Conservation (phyloP, 208 protist genomes). For the Endotrypanum monterogeii region DNA sequence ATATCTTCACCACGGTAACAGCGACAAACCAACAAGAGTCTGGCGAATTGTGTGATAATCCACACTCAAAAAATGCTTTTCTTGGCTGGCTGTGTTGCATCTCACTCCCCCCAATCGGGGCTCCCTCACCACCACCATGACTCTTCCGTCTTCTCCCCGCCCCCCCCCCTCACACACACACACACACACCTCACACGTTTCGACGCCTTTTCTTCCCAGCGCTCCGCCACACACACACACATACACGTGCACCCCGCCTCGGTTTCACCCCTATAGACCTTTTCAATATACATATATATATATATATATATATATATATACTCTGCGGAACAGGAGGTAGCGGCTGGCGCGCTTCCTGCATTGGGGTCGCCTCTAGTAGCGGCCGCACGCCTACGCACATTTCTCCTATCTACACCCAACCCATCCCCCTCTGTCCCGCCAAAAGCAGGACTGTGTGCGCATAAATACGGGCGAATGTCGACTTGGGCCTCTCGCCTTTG, state of each 20-base stretch:
- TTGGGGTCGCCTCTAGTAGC: neutral
- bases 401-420: neutral
- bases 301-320: too few relatives aligned
- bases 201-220: too few relatives aligned
- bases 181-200: too few relatives aligned
- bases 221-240: conserved; percentile 1
- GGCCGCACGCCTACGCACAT: neutral
- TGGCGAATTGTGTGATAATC: too few relatives aligned
- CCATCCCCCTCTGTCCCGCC: neutral
- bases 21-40: neutral
- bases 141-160: too few relatives aligned
- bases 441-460: neutral
- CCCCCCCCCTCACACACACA: too few relatives aligned
- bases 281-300: neutral
- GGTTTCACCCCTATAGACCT: neutral
- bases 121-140: too few relatives aligned
- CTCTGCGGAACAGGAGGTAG: too few relatives aligned
- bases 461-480: conserved; percentile 16
- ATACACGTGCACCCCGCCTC: neutral
- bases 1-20: neutral
- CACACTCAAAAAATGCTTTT: too few relatives aligned
- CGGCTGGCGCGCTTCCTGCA: too few relatives aligned
- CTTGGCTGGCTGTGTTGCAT: too few relatives aligned
- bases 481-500: conserved; percentile 43
- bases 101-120: too few relatives aligned